Percentiles rank a stretch among this genome's conserved stretches.
These are phyloP conservation scores for Starmerella stigmatis DNA, from an alignment of 805 yeast species.

Conservation along the genomic window DNA sequence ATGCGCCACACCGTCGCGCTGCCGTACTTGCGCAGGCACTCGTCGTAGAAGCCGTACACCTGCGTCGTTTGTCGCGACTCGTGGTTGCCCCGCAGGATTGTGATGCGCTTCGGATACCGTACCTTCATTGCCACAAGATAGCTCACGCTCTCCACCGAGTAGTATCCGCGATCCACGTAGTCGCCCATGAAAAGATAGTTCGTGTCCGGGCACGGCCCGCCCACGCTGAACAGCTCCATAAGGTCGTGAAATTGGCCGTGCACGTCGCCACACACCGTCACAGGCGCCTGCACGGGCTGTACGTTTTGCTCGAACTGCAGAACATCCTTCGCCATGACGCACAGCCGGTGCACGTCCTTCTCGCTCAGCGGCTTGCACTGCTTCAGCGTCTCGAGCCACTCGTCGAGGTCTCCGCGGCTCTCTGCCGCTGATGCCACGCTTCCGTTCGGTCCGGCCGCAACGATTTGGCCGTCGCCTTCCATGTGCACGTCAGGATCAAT, in stretches of 20 bases:
- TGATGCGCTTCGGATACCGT: slow-evolving; percentile 83
- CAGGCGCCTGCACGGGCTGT: slow-evolving; percentile 91
- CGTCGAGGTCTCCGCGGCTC: slow-evolving; percentile 48
- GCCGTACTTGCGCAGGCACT: slow-evolving; percentile 89
- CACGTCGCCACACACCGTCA: slow-evolving; percentile 93
- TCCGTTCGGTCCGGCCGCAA: slow-evolving; percentile 22
- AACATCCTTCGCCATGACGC: slow-evolving; percentile 87
- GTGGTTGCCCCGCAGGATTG: slow-evolving; percentile 90
- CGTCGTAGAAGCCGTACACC: slow-evolving; percentile 93
- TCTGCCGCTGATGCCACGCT: slow-evolving; percentile 1
- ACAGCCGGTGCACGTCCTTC: slow-evolving; percentile 65
- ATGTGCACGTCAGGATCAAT: slow-evolving; percentile 34
- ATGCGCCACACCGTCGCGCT: slow-evolving; percentile 89
- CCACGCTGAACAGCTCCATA: slow-evolving; percentile 88
- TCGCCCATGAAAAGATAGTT: slow-evolving; percentile 82
- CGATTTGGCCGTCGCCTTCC: slow-evolving; percentile 31
- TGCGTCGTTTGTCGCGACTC: slow-evolving; percentile 94
- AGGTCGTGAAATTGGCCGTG: slow-evolving; percentile 96
- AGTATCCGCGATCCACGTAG: slow-evolving; percentile 83
- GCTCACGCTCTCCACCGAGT: slow-evolving; percentile 86
- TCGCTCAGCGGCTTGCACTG: slow-evolving; percentile 80
- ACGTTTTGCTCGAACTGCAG: slow-evolving; percentile 86
- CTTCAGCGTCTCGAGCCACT: slow-evolving; percentile 76
- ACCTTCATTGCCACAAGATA: slow-evolving; percentile 90
- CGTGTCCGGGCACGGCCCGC: slow-evolving; percentile 91